Conservation (phyloP, 148 eudicot species). For the Vaccinium corymbosum region DNA sequence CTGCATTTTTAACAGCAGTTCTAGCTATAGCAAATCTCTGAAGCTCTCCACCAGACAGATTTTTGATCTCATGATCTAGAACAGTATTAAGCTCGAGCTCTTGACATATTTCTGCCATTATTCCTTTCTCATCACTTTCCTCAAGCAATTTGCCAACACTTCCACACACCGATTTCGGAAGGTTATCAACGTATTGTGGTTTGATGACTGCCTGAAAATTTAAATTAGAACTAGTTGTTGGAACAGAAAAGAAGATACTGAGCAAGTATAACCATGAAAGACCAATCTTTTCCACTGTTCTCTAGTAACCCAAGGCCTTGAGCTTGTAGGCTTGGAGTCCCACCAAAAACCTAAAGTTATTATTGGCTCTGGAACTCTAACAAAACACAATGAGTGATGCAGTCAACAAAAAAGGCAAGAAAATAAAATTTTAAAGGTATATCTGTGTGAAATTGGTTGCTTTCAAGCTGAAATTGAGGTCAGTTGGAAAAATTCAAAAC, state of each 20-base stretch:
- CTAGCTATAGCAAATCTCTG: conserved; percentile 95
- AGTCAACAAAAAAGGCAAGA: background rate
- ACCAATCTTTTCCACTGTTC: background rate
- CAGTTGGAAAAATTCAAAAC: background rate
- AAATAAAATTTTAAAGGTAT: background rate
- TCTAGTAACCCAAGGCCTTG: background rate
- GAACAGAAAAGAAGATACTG: background rate
- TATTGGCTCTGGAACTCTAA: background rate
- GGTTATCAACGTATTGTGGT: conserved; percentile 94
- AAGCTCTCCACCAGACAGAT: conserved; percentile 91
- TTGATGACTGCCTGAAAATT: conserved; percentile 68
- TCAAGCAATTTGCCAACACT: conserved; percentile 71
- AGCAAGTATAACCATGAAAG: background rate
- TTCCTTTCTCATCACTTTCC: conserved; percentile 47
- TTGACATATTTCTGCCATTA: conserved; percentile 50
- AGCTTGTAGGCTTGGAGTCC: background rate
- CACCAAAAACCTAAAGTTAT: background rate
- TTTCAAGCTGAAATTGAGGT: background rate
- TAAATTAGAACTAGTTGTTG: background rate
- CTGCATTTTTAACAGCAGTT: conserved; percentile 72
- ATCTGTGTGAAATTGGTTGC: background rate
- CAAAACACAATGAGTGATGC: background rate
- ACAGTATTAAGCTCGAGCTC: background rate
- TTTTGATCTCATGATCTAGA: conserved; percentile 46
- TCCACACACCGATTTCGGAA: conserved; percentile 86